Evolutionary conservation across 2,329 filamentous ascomycete species (phyloP).

Genomic region (Aspergillus flavus): DNA sequence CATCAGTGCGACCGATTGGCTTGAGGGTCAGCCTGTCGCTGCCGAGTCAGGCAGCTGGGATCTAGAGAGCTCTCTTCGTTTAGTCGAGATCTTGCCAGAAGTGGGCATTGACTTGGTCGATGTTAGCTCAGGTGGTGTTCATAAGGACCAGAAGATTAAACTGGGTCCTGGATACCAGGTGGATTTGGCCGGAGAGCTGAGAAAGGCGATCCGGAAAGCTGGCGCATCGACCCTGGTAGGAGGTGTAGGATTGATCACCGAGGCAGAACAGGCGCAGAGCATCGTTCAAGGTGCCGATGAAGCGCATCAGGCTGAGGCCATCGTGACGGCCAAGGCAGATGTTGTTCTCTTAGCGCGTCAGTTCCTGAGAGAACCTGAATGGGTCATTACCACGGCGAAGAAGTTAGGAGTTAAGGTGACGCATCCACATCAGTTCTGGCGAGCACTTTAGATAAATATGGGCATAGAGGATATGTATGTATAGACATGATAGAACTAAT

Average conservation of each 20-base stretch:
- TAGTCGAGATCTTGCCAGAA: constrained; percentile 45
- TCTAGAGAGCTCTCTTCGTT: constrained; percentile 39
- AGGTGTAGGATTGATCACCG: constrained; percentile 57
- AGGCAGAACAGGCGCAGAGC: constrained; percentile 53
- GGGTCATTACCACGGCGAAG: constrained; percentile 56
- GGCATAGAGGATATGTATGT: not conserved
- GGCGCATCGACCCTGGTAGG: constrained; percentile 51
- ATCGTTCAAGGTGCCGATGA: constrained; percentile 46
- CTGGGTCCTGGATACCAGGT: constrained; percentile 54
- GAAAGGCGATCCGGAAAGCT: constrained; percentile 39
- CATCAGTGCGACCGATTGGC: constrained; percentile 72
- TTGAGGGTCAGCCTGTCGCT: constrained; percentile 52
- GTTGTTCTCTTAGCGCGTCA: constrained; percentile 56
- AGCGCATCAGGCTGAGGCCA: constrained; percentile 27
- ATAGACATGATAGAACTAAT: not conserved
- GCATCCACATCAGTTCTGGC: constrained; percentile 52
- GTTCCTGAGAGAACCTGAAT: constrained; percentile 59
- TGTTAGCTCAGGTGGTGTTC: constrained; percentile 50
- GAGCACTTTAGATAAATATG: constrained; percentile 17
- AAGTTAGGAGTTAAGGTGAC: constrained; percentile 52
- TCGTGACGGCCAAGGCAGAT: constrained; percentile 45
- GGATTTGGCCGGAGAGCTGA: constrained; percentile 51
- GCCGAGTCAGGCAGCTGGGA: constrained; percentile 41
- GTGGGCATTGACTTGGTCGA: constrained; percentile 50
- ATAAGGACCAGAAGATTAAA: constrained; percentile 48